Evolutionary conservation across 2,329 filamentous ascomycete genomes (phyloP), one percentile per base, ranked within the genome.

Genomic region (Cyclaneusma minus): DNA sequence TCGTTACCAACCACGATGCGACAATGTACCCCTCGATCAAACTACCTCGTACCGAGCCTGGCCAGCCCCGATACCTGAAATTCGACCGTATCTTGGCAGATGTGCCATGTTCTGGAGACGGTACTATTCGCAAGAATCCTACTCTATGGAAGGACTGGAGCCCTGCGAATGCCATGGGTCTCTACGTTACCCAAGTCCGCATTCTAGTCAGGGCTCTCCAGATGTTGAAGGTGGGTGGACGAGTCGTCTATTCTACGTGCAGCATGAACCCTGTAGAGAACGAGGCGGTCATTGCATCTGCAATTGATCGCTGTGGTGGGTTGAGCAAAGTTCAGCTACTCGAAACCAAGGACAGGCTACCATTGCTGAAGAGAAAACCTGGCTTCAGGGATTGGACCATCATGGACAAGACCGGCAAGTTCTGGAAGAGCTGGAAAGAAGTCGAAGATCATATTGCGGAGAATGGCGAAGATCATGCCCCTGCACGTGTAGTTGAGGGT

Each of bases 261-360:
- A 94, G 84, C 52, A 83, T 98, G 80, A 98, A 98, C 55, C 89
- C 89, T 0, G 72, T 95, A 15, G 89, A 98, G 59, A 93, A 98
- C 45, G 89, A 98, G 55, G 77, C 89, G 5, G 84, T 95, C 10
- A 62, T 98, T 33, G 73, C 81, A 1, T 76, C 78, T 14, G 89
- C 89, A 7, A 85, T 98, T 40, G 78, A 84, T 41, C 69, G 85
- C 30, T 95, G 85, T 44, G 89, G 89, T 35, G 89, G 89, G 3
- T 54, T 69, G 4, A 62, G 66, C 9, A 89, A 85, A 45, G 78
- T 98, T 25, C 68, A 78, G 37, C 74, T 98, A 22, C 52, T 95
- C 29, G 83, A 94, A 50, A 89, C 79, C 54, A 78, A 72, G 45
- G 64, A 80, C 37, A 63, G 78, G 45, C 63, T 98, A 9, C 76